A percentile compares a stretch with the other conserved stretches of the same genome.
These are phyloP conservation scores for Penicillium sumatraense DNA, from an alignment of 2,329 filamentous ascomycete species.

Conservation along the genomic window DNA sequence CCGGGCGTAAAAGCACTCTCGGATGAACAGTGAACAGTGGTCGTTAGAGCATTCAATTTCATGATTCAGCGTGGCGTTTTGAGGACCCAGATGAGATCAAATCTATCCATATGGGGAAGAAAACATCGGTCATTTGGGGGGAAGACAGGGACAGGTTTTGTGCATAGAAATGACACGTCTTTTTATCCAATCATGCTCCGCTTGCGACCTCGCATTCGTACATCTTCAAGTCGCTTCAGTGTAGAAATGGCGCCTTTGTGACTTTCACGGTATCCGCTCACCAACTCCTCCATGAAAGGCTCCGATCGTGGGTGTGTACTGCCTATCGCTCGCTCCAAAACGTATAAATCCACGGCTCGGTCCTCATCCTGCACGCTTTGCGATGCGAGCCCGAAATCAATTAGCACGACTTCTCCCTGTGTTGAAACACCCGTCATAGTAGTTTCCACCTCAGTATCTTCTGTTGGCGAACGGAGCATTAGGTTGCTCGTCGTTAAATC, in stretches of 20 bases:
- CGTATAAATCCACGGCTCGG: slow-evolving; percentile 92
- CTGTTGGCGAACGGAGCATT: slow-evolving; percentile 67
- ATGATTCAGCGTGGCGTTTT: slow-evolving; percentile 29
- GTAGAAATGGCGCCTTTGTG: slow-evolving; percentile 77
- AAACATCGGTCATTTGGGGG: slow-evolving; percentile 8
- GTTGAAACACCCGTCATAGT: slow-evolving; percentile 36
- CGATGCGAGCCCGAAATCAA: slow-evolving; percentile 90
- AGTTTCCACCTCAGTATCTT: slow-evolving; percentile 18
- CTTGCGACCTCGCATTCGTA: slow-evolving; percentile 91
- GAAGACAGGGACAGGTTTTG: background rate
- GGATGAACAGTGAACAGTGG: slow-evolving; percentile 11
- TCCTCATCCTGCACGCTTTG: slow-evolving; percentile 87
- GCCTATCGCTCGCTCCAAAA: slow-evolving; percentile 90
- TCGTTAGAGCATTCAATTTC: slow-evolving; percentile 18
- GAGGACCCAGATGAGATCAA: slow-evolving; percentile 11
- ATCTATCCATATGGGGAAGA: slow-evolving; percentile 16
- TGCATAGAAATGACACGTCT: background rate
- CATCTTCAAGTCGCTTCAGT: slow-evolving; percentile 84
- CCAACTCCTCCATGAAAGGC: slow-evolving; percentile 71
- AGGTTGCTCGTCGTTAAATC: slow-evolving; percentile 97
- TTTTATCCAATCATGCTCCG: slow-evolving; percentile 89
- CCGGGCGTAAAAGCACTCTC: too few relatives aligned
- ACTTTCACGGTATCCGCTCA: slow-evolving; percentile 73
- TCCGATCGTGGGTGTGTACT: slow-evolving; percentile 92
- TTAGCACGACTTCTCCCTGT: slow-evolving; percentile 80